A percentile compares a stretch with the other conserved stretches of the same genome.
Evolutionary conservation across 768 basidiomycete genomes (phyloP).

Genomic region (Suillus clintonianus): DNA sequence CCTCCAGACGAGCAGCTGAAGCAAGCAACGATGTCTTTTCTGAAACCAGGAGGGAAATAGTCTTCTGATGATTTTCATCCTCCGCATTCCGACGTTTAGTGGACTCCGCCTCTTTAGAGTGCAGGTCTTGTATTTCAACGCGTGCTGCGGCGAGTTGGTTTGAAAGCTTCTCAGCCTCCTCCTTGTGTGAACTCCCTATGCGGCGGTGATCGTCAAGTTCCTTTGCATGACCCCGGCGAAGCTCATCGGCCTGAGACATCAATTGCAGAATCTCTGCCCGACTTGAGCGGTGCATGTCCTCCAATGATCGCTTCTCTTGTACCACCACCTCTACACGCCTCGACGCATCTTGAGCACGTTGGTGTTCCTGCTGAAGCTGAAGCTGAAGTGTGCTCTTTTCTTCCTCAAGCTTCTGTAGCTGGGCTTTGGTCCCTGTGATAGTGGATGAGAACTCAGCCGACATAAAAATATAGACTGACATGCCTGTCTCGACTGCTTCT

Average conservation of each 20-base stretch:
- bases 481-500: constrained; percentile 18
- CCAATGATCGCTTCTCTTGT: constrained; percentile 25
- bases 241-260: constrained; percentile 10
- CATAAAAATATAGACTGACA: constrained; percentile 4
- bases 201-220: constrained; percentile 1
- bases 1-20: constrained; percentile 60
- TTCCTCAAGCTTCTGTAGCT: constrained; percentile 12
- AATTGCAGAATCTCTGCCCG: constrained; percentile 19
- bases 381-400: constrained; percentile 23
- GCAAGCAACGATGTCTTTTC: constrained; percentile 64
- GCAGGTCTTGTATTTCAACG: constrained; percentile 19
- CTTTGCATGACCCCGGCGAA: constrained; percentile 9
- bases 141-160: constrained; percentile 16
- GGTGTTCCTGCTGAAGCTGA: constrained; percentile 21
- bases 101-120: constrained; percentile 11
- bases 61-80: constrained; percentile 64
- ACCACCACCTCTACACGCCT: constrained; percentile 17
- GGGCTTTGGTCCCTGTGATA: background rate
- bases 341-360: constrained; percentile 1
- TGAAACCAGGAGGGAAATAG: constrained; percentile 74
- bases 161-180: constrained; percentile 13
- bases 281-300: constrained; percentile 12
- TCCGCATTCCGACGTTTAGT: constrained; percentile 28
- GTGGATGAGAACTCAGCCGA: background rate
- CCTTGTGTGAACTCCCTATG: background rate